phyloP scores from a whole-genome alignment of 208 protist genomes.

The Lotmaria passim region DNA sequence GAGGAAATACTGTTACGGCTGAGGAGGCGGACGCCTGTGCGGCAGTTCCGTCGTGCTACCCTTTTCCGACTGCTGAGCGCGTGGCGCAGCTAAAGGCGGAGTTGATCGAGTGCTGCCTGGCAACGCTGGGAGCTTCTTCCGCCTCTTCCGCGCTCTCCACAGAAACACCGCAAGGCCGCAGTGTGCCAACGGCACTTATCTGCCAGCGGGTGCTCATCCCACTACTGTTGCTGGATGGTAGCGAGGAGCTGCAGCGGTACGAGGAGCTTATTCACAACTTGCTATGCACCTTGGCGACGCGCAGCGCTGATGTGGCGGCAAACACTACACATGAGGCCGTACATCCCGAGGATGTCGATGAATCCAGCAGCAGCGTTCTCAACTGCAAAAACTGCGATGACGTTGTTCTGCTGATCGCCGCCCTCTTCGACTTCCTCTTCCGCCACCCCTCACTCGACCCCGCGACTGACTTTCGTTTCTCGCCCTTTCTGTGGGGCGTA shows the following conservation, averaged over 20 bases:
- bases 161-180: constrained; percentile 8
- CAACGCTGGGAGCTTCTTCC: constrained; percentile 9
- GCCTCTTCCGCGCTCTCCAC: background rate
- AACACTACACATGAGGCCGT: background rate
- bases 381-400: constrained; percentile 45
- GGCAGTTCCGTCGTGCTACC: constrained; percentile 31
- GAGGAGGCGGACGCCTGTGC: background rate
- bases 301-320: background rate
- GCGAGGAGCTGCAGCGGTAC: constrained; percentile 35
- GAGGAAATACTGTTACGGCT: background rate
- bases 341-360: background rate
- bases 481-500: constrained; percentile 65
- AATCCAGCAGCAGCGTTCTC: background rate
- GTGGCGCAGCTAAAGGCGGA: constrained; percentile 14
- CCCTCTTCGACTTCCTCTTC: constrained; percentile 89
- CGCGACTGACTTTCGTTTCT: constrained; percentile 67
- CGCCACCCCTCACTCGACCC: constrained; percentile 32
- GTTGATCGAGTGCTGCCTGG: constrained; percentile 26
- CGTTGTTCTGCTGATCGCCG: constrained; percentile 72
- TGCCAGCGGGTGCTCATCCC: constrained; percentile 80
- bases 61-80: constrained; percentile 16
- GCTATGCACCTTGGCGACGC: constrained; percentile 29
- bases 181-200: constrained; percentile 43
- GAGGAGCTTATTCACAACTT: constrained; percentile 35
- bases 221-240: constrained; percentile 51